Evolutionary conservation across 1,284 basidiomycete species (phyloP), one percentile per base, ranked within the genome.

Genomic region (Ganoderma leucocontextum): DNA sequence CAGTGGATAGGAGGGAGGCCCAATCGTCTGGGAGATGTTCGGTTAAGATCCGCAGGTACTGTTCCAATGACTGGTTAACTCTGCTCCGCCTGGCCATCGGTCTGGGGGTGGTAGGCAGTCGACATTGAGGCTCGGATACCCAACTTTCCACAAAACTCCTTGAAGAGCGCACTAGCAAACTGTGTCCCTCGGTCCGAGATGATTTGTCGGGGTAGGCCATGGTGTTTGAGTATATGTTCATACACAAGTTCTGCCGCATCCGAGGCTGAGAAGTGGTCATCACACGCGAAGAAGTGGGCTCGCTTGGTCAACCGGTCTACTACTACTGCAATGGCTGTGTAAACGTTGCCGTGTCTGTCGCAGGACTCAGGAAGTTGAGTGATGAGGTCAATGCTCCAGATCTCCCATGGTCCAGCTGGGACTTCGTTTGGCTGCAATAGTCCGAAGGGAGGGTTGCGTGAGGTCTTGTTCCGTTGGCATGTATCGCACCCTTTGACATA

Each of bases 141-240:
- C 12, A 70, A 49, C 52, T 65, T 63, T 42, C 58, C 33, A 33
- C 65, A 67, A 2, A 70, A 62, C 33, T 67, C 64, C 38, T 29
- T 36, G 13, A 47, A 65, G 41, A 65, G 53, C 19, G 65, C 59
- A 35, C 66, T 74, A 0, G 77, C 69, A 62, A 85, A 86, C 57
- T 79, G 76, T 0, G 77, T 67, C 83, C n/a, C 85, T 52, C 77
- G 3, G 55, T 83, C 82, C 25, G 76, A 80, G n/a, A 80, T 77
- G 8, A 83, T 74, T 8, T 73, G 58, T 15, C 72, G 44, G n/a
- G 0, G 82, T 2, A 83, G 66, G 66, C 70, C 70, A 0, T 80
- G 71, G 41, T 66, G 66, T 17, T 58, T 60, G 53, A 66, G 6
- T 60, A 69, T 25, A 2, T 52, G 49, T 22, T 52, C 8, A 6